Evolutionary conservation across 2,329 filamentous ascomycete species (phyloP).

Genomic region (Penicillium brevicompactum): DNA sequence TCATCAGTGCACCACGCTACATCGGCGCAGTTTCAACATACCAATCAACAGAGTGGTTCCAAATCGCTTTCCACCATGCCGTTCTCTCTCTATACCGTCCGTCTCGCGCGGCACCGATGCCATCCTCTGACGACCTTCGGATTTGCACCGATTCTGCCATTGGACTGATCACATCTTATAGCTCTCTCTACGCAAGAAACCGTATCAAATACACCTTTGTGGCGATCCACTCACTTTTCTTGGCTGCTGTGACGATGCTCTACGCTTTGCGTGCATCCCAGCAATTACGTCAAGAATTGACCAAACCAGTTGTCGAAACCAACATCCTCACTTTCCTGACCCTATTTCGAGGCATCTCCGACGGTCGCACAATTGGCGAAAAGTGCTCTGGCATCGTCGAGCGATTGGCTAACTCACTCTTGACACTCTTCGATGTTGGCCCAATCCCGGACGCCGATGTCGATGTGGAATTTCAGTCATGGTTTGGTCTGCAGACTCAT

Average conservation of each 20-base stretch:
- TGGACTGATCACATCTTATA: neutral
- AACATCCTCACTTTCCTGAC: neutral
- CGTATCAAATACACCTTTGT: slow-evolving; percentile 32
- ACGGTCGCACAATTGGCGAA: too few relatives aligned
- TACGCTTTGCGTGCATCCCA: slow-evolving; percentile 28
- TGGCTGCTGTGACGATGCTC: slow-evolving; percentile 32
- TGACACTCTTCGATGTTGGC: too few relatives aligned
- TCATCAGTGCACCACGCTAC: slow-evolving; percentile 27
- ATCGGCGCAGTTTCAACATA: slow-evolving; percentile 22
- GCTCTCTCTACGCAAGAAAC: slow-evolving; percentile 29
- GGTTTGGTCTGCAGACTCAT: too few relatives aligned
- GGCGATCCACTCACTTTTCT: slow-evolving; percentile 29
- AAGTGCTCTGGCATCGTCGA: too few relatives aligned
- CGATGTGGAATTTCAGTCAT: too few relatives aligned
- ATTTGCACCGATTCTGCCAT: neutral
- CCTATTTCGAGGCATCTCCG: neutral
- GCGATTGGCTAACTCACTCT: too few relatives aligned
- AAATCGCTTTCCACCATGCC: slow-evolving; percentile 31
- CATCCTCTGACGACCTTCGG: neutral
- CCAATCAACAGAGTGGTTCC: slow-evolving; percentile 32
- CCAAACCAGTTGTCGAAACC: neutral
- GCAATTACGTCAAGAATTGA: neutral
- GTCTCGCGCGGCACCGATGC: slow-evolving; percentile 20
- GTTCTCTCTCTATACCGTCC: slow-evolving; percentile 27
- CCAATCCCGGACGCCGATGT: too few relatives aligned